Evolutionary conservation across 495 filamentous ascomycete species (phyloP).

Genomic region (Bacidia gigantensis): DNA sequence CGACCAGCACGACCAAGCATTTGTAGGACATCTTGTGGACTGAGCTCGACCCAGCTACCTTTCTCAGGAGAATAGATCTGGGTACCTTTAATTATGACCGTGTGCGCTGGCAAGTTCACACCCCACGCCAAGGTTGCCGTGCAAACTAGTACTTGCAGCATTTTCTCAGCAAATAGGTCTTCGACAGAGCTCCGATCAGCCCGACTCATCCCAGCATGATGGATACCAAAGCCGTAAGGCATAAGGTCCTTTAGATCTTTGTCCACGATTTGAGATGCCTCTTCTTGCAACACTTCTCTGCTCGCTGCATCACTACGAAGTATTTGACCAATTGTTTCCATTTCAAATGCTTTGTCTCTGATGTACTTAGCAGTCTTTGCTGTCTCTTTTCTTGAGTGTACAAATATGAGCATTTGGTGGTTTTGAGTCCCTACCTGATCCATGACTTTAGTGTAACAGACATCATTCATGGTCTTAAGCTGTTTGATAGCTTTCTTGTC

Average conservation of each 20-base stretch:
- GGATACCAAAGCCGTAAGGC: constrained; percentile 94
- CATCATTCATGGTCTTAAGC: constrained; percentile 98
- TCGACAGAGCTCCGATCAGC: constrained; percentile 89
- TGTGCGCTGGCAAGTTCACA: constrained; percentile 88
- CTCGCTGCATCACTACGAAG: constrained; percentile 86
- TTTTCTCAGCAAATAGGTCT: constrained; percentile 80
- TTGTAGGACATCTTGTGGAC: constrained; percentile 93
- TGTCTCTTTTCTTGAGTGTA: constrained; percentile 95
- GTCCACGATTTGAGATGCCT: constrained; percentile 72
- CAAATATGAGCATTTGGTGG: constrained; percentile 98
- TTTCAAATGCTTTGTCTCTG: constrained; percentile 85
- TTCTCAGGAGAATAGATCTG: constrained; percentile 98
- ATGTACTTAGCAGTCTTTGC: constrained; percentile 95
- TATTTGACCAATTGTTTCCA: constrained; percentile 94
- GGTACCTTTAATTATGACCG: constrained; percentile 94
- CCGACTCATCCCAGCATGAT: constrained; percentile 93
- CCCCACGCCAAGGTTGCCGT: constrained; percentile 95
- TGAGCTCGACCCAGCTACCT: constrained; percentile 95
- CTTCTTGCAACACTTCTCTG: constrained; percentile 71
- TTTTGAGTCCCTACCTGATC: constrained; percentile 84
- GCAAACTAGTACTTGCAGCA: constrained; percentile 89
- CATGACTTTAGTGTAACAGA: constrained; percentile 93
- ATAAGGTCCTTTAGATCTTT: constrained; percentile 85
- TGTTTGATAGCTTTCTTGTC: constrained; percentile 99
- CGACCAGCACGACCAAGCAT: constrained; percentile 97